Conservation (phyloP, 495 filamentous ascomycete species). For the Trichocladium uniseriatum region DNA sequence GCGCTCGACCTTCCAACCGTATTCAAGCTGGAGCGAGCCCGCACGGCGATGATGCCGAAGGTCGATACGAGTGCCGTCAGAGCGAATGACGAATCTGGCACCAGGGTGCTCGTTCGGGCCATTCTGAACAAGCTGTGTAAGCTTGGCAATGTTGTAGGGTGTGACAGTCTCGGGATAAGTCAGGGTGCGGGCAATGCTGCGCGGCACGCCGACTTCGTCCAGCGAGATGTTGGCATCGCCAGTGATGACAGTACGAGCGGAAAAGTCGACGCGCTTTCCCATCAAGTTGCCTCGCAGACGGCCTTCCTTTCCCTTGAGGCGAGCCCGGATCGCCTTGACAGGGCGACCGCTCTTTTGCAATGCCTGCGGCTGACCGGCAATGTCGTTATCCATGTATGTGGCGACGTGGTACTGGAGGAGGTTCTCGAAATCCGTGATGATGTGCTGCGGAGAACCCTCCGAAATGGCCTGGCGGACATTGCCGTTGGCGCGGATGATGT, state of each 20-base stretch:
- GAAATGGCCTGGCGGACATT: slow-evolving; percentile 81
- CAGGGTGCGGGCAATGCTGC: slow-evolving; percentile 76
- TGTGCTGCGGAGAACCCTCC: slow-evolving; percentile 83
- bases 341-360: slow-evolving; percentile 93
- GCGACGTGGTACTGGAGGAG: slow-evolving; percentile 97
- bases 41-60: slow-evolving; percentile 82
- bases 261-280: slow-evolving; percentile 99
- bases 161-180: slow-evolving; percentile 98
- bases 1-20: slow-evolving; percentile 97
- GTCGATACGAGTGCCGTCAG: slow-evolving; percentile 87
- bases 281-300: slow-evolving; percentile 96
- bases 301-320: slow-evolving; percentile 97
- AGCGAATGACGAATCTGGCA: slow-evolving; percentile 87
- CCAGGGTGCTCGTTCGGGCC: slow-evolving; percentile 92
- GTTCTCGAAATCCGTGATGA: slow-evolving; percentile 78
- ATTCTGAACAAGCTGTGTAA: slow-evolving; percentile 80
- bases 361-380: slow-evolving; percentile 89
- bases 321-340: slow-evolving; percentile 90
- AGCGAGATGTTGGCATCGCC: slow-evolving; percentile 94
- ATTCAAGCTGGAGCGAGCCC: slow-evolving; percentile 72
- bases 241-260: slow-evolving; percentile 97
- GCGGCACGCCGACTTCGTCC: slow-evolving; percentile 92
- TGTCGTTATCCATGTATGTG: slow-evolving; percentile 99
- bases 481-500: slow-evolving; percentile 95
- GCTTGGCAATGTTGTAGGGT: slow-evolving; percentile 89